Conservation (phyloP, 805 yeast genomes). For the Wickerhamiella siamensis region DNA sequence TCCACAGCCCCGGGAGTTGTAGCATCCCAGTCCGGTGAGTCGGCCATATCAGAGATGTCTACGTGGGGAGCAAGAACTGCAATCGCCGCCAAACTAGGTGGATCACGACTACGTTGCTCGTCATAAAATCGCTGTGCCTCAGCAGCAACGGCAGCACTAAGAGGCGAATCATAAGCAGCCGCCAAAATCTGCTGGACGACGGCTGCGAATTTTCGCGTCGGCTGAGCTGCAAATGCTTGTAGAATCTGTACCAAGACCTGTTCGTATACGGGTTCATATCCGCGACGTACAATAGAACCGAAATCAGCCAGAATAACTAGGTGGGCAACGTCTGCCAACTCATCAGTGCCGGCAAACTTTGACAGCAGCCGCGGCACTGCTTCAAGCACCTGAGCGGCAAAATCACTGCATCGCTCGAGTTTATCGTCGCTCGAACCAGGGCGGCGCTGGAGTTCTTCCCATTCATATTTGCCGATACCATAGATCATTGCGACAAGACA, state of each 20-base stretch:
- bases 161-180: neutral
- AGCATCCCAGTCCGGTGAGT: neutral
- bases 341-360: slow-evolving; percentile 6
- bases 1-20: neutral
- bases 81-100: neutral
- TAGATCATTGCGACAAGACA: no score
- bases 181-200: neutral
- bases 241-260: neutral
- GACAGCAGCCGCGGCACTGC: slow-evolving; percentile 11
- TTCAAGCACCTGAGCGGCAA: neutral
- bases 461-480: neutral
- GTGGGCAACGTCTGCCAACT: slow-evolving; percentile 2
- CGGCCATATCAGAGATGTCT: neutral
- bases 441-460: neutral
- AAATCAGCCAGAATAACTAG: neutral
- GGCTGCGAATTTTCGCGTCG: neutral
- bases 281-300: slow-evolving; percentile 1
- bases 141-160: neutral
- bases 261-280: slow-evolving; percentile 2
- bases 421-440: slow-evolving; percentile 9
- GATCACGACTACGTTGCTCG: neutral
- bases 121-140: neutral
- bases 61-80: neutral
- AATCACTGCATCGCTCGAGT: slow-evolving; percentile 22
- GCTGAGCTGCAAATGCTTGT: neutral